Conservation (phyloP, 306 rosid genomes). For the Quercus parvula region DNA sequence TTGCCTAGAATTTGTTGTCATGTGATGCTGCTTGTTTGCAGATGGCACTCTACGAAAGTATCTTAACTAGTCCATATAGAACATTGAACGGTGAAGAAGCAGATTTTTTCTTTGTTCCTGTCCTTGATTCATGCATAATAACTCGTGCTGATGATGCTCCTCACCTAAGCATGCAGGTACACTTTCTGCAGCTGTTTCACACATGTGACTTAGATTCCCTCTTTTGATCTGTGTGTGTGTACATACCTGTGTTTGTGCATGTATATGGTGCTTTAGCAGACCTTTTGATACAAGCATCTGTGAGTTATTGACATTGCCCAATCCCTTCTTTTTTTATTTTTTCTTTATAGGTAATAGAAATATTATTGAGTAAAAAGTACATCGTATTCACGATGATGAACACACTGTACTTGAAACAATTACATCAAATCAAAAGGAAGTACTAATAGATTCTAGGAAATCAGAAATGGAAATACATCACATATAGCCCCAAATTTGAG, state of each 20-base stretch:
- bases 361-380: no score
- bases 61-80: slow-evolving; percentile 89
- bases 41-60: slow-evolving; percentile 86
- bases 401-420: no score
- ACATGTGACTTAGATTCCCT: not conserved
- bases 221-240: not conserved
- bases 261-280: not conserved
- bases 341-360: not conserved
- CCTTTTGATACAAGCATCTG: not conserved
- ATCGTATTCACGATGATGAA: no score
- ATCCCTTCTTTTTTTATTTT: slow-evolving; percentile 3
- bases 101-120: slow-evolving; percentile 93
- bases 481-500: no score
- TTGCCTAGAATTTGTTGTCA: slow-evolving; percentile 13
- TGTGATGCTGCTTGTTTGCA: slow-evolving; percentile 32
- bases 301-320: not conserved
- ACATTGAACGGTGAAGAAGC: slow-evolving; percentile 94
- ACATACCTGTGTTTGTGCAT: not conserved
- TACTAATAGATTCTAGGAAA: no score
- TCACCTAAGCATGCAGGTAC: slow-evolving; percentile 76
- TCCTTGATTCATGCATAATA: slow-evolving; percentile 93
- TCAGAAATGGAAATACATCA: no score
- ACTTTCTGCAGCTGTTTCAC: slow-evolving; percentile 4
- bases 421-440: no score
- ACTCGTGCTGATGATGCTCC: slow-evolving; percentile 97